Percentiles rank a stretch among this genome's conserved stretches.
Evolutionary conservation across 148 eudicot genomes (phyloP).

Genomic region (Camellia lanceoleosa): DNA sequence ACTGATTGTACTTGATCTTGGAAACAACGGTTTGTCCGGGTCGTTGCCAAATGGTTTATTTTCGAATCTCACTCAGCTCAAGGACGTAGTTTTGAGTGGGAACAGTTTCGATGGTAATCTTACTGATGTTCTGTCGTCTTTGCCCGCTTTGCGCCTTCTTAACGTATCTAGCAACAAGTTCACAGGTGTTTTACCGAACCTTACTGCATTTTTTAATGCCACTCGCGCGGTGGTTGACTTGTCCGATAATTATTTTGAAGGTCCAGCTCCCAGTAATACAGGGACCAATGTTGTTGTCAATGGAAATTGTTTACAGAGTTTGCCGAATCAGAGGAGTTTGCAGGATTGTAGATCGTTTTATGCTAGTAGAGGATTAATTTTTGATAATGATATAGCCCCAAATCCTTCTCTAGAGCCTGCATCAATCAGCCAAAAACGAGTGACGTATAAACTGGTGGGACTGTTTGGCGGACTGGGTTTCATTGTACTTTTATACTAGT

Average conservation of each 20-base stretch:
- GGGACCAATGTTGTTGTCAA: not conserved
- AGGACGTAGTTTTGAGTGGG: too few relatives aligned
- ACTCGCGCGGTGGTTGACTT: constrained; percentile 25
- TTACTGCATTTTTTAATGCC: constrained; percentile 7
- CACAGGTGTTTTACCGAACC: constrained; percentile 25
- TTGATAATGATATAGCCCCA: constrained; percentile 8
- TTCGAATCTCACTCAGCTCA: too few relatives aligned
- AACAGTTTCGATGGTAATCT: not conserved
- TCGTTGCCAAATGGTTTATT: constrained; percentile 21
- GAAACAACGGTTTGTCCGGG: constrained; percentile 30
- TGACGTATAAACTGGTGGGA: constrained; percentile 30
- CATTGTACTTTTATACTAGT: constrained; percentile 20
- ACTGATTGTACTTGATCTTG: constrained; percentile 32
- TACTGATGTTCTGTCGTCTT: constrained; percentile 19
- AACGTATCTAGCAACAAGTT: constrained; percentile 39
- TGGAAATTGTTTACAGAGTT: constrained; percentile 27
- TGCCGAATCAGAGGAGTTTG: constrained; percentile 27
- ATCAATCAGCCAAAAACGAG: constrained; percentile 14
- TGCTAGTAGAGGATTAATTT: constrained; percentile 18
- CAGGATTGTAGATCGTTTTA: constrained; percentile 31
- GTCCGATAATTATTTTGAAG: constrained; percentile 36
- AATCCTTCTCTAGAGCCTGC: constrained; percentile 5
- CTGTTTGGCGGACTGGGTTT: constrained; percentile 41
- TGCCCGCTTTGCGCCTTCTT: constrained; percentile 18
- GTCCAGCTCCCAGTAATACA: constrained; percentile 14